These are phyloP conservation scores for Haematococcus lacustris DNA, from an alignment of 139 green algal genomes.

Conservation along the genomic window DNA sequence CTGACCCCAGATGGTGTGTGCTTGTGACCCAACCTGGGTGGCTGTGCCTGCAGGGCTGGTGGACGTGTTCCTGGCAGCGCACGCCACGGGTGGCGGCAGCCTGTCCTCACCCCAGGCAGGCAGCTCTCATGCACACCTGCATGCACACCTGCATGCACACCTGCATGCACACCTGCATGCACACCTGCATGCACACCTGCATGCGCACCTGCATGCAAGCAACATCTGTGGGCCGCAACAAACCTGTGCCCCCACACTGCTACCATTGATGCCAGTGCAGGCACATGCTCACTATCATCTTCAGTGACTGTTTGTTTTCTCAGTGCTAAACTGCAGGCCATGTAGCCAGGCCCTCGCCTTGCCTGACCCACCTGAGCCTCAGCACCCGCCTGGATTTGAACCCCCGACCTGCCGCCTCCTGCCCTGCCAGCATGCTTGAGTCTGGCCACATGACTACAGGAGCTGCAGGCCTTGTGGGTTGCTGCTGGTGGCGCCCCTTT, in stretches of 20 bases:
- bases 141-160: no score
- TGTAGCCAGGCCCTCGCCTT: not conserved
- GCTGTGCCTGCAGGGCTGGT: constrained; percentile 1
- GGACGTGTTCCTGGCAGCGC: constrained; percentile 1
- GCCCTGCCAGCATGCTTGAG: not conserved
- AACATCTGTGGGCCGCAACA: not conserved
- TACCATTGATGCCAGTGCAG: not conserved
- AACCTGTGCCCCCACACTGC: no score
- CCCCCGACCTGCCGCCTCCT: not conserved
- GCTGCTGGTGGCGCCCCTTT: not conserved
- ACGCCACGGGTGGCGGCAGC: not conserved
- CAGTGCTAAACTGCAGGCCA: not conserved
- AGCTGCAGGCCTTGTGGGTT: not conserved
- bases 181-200: not conserved
- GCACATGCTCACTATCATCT: not conserved
- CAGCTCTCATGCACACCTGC: not conserved
- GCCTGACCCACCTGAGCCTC: no score
- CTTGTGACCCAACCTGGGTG: no score
- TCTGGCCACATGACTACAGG: not conserved
- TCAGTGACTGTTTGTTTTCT: not conserved
- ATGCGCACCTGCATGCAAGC: not conserved
- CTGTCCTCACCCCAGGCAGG: not conserved
- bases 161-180: no score
- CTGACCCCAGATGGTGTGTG: no score
- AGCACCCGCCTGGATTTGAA: no score